These are phyloP conservation scores for Aspergillus brasiliensis DNA, from an alignment of 2,329 filamentous ascomycete genomes.

Conservation along the genomic window DNA sequence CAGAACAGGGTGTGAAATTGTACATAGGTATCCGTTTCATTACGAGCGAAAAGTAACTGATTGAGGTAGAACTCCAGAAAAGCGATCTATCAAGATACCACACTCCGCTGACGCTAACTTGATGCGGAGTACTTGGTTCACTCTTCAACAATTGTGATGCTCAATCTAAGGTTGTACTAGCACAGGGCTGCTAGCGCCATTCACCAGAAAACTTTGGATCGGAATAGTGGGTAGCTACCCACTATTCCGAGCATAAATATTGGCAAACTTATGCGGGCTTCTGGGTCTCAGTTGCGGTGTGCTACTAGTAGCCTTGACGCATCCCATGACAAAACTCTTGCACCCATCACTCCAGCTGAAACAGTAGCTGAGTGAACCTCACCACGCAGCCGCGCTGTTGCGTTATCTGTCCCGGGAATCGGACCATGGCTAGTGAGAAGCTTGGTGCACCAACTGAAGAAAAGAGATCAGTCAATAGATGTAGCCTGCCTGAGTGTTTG, in stretches of 20 bases:
- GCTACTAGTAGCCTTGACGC: not conserved
- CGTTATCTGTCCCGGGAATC: not conserved
- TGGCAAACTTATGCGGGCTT: not conserved
- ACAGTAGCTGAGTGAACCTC: not conserved
- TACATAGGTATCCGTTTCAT: too few relatives aligned
- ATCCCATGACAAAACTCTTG: not conserved
- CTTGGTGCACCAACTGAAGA: too few relatives aligned
- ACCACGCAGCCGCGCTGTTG: not conserved
- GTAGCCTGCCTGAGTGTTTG: not conserved
- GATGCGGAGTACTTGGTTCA: too few relatives aligned
- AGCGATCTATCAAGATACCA: too few relatives aligned
- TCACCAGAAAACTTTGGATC: not conserved
- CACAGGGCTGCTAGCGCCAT: too few relatives aligned
- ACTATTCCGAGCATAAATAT: not conserved
- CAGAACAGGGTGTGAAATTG: too few relatives aligned
- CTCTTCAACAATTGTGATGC: too few relatives aligned
- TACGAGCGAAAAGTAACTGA: too few relatives aligned
- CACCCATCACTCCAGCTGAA: not conserved
- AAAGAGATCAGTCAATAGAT: not conserved
- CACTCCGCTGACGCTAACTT: too few relatives aligned
- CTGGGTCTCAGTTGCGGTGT: not conserved
- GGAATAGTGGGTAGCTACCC: not conserved
- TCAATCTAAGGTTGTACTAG: too few relatives aligned
- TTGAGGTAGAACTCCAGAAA: too few relatives aligned
- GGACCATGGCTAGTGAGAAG: not conserved